Percentiles rank a stretch among this genome's conserved stretches.
Conservation (phyloP, 2,329 filamentous ascomycete genomes). For the Verticillium nubilum region DNA sequence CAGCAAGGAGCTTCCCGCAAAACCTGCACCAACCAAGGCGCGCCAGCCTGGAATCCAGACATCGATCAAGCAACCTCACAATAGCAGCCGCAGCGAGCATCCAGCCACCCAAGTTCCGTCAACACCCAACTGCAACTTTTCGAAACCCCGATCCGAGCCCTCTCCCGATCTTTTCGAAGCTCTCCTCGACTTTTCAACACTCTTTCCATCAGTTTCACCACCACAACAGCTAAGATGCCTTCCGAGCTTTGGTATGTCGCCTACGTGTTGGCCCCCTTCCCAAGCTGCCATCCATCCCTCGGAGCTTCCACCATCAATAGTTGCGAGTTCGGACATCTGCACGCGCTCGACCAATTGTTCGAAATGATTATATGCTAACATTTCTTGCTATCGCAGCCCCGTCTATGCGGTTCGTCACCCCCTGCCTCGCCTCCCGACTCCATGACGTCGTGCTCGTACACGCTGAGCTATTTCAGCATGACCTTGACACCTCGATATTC, state of each 20-base stretch:
- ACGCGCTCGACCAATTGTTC: slow-evolving; percentile 1
- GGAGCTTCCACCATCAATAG: slow-evolving; percentile 22
- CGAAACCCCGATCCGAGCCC: slow-evolving; percentile 7
- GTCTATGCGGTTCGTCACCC: slow-evolving; percentile 90
- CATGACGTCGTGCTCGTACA: slow-evolving; percentile 12
- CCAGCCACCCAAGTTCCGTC: slow-evolving; percentile 6
- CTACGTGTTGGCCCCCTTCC: slow-evolving; percentile 24
- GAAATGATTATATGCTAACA: slow-evolving; percentile 15
- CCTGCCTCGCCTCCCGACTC: slow-evolving; percentile 11
- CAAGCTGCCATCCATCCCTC: slow-evolving; percentile 22
- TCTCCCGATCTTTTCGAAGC: slow-evolving; percentile 4
- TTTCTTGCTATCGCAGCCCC: slow-evolving; percentile 54
- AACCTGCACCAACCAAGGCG: slow-evolving; percentile 32
- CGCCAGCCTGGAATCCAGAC: slow-evolving; percentile 31
- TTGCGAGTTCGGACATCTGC: background rate
- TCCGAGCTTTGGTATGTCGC: slow-evolving; percentile 75
- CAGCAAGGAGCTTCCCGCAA: slow-evolving; percentile 23
- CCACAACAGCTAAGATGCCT: slow-evolving; percentile 57
- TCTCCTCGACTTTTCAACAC: slow-evolving; percentile 4
- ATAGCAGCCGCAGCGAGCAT: slow-evolving; percentile 5
- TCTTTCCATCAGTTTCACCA: slow-evolving; percentile 13
- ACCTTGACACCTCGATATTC: slow-evolving; percentile 3
- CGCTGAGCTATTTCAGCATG: slow-evolving; percentile 10
- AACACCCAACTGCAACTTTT: slow-evolving; percentile 4
- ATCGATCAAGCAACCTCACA: slow-evolving; percentile 18